These are phyloP conservation scores for Neofusicoccum sp. DNA, from an alignment of 2,329 filamentous ascomycete species.

Conservation along the genomic window DNA sequence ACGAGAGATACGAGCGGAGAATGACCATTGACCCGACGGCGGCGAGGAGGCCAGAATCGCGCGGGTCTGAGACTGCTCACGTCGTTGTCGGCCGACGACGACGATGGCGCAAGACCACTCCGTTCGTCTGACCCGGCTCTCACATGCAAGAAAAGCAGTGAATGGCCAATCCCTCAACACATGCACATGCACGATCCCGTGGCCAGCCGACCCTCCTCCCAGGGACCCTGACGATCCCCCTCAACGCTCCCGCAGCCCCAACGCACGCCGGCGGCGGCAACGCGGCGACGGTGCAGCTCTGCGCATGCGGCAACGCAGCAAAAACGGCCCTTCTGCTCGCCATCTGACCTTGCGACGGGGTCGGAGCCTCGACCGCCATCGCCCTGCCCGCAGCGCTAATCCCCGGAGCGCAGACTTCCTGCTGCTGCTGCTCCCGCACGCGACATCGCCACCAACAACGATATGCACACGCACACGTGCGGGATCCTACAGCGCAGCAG, in stretches of 20 bases:
- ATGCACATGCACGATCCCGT: conserved; percentile 14
- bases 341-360: conserved; percentile 1
- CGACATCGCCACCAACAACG: not conserved
- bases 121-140: not conserved
- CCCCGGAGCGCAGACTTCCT: not conserved
- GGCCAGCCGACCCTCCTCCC: not conserved
- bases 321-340: not conserved
- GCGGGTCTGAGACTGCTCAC: not conserved
- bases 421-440: not conserved
- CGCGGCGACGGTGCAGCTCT: not conserved
- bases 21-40: not conserved
- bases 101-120: conserved; percentile 7
- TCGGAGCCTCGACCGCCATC: not conserved
- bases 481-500: not conserved
- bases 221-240: conserved; percentile 17
- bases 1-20: no score
- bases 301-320: not conserved
- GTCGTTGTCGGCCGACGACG: not conserved
- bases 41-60: not conserved
- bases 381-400: not conserved
- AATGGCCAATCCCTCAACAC: conserved; percentile 19
- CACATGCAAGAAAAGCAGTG: not conserved
- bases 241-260: conserved; percentile 18
- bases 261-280: not conserved
- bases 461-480: conserved; percentile 3